Conservation (phyloP, 345 rosid genomes). For the Melaleuca alternifolia region DNA sequence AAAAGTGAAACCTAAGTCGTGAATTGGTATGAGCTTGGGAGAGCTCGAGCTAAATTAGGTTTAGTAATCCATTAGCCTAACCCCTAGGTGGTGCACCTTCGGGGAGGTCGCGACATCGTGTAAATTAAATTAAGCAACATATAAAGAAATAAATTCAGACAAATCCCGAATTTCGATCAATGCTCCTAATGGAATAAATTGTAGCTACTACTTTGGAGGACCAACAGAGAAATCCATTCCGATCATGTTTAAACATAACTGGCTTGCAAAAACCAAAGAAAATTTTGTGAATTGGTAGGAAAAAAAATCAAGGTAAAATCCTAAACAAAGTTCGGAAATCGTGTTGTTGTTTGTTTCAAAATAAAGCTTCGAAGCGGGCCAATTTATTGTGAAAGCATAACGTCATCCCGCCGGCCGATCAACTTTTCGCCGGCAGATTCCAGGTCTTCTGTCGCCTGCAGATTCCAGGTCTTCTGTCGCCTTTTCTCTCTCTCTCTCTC, state of each 20-base stretch:
- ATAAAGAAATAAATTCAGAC: background rate
- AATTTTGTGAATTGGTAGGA: background rate
- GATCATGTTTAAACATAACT: background rate
- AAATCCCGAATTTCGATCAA: background rate
- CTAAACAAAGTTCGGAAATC: background rate
- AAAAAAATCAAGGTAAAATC: too few relatives aligned
- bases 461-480: too few relatives aligned
- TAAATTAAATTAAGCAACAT: background rate
- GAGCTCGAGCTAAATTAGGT: too few relatives aligned
- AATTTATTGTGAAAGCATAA: background rate
- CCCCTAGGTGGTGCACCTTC: too few relatives aligned
- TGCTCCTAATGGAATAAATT: background rate
- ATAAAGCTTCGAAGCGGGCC: background rate
- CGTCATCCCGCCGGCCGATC: rapidly evolving
- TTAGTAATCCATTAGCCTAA: too few relatives aligned
- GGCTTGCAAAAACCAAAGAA: background rate
- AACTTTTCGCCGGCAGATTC: background rate
- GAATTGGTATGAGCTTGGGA: too few relatives aligned
- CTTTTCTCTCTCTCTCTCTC: too few relatives aligned
- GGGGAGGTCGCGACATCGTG: too few relatives aligned
- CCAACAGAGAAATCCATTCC: background rate
- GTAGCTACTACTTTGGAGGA: background rate
- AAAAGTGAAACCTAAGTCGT: too few relatives aligned
- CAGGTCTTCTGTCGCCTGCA: too few relatives aligned
- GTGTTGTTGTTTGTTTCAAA: background rate